Percentiles rank a stretch among this genome's conserved stretches.
phyloP scores from a whole-genome alignment of 495 filamentous ascomycete genomes.

The Xylaria castorea region DNA sequence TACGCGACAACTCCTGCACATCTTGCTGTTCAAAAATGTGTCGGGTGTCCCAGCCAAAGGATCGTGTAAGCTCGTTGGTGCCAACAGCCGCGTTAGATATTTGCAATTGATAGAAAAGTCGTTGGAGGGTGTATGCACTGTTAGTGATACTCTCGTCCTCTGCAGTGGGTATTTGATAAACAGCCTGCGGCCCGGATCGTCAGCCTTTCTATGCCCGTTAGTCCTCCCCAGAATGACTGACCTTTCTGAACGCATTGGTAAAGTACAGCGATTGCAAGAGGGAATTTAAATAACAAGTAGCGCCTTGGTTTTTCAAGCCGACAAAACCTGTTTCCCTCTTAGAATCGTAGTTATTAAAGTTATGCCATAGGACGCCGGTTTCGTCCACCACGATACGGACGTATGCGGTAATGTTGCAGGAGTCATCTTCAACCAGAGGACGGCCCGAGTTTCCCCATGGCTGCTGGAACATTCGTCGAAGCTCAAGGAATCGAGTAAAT shows the following conservation, averaged over 20 bases:
- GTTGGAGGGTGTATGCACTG: slow-evolving; percentile 91
- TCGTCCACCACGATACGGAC: slow-evolving; percentile 95
- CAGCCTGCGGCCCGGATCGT: slow-evolving; percentile 64
- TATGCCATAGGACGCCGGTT: slow-evolving; percentile 99
- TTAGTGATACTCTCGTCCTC: slow-evolving; percentile 79
- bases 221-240: slow-evolving; percentile 41
- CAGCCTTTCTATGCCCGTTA: slow-evolving; percentile 23
- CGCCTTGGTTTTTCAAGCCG: slow-evolving; percentile 95
- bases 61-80: slow-evolving; percentile 90
- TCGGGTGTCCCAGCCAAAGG: slow-evolving; percentile 97
- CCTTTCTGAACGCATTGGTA: slow-evolving; percentile 95
- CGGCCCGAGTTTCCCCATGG: slow-evolving; percentile 67
- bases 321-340: slow-evolving; percentile 99
- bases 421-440: slow-evolving; percentile 87
- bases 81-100: slow-evolving; percentile 80
- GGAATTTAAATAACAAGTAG: slow-evolving; percentile 98
- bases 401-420: slow-evolving; percentile 88
- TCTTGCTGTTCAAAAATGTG: slow-evolving; percentile 99
- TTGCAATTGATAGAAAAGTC: slow-evolving; percentile 93
- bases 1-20: slow-evolving; percentile 94
- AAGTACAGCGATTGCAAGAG: slow-evolving; percentile 96
- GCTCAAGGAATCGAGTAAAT: slow-evolving; percentile 90
- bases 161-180: slow-evolving; percentile 94
- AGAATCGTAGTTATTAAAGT: slow-evolving; percentile 97
- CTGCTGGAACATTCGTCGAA: slow-evolving; percentile 78